phyloP scores from a whole-genome alignment of 176 grass and related monocot species.

The Eragrostis curvula region DNA sequence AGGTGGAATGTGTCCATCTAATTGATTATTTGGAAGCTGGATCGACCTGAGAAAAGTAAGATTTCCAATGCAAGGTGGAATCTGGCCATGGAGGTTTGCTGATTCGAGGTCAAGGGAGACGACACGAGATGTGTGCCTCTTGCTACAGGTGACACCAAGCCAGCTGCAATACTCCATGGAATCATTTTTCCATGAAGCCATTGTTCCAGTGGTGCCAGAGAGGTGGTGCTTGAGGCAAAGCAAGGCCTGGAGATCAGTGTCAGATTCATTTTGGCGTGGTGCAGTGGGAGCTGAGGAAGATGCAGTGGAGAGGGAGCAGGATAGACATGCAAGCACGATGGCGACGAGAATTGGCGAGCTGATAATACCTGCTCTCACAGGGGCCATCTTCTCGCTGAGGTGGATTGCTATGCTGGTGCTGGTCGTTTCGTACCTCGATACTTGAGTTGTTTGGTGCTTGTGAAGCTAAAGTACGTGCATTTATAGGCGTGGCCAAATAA shows the following conservation, averaged over 20 bases:
- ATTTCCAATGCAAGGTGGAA: not conserved
- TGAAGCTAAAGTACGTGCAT: too few relatives aligned
- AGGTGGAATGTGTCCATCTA: not conserved
- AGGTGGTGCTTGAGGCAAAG: not conserved
- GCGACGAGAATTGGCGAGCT: too few relatives aligned
- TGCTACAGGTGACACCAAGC: constrained; percentile 2
- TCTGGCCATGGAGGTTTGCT: not conserved
- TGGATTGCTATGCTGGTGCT: too few relatives aligned
- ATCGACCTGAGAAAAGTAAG: not conserved
- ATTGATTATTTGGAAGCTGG: not conserved
- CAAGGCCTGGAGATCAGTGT: not conserved
- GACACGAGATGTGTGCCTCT: not conserved
- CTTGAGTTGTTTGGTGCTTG: too few relatives aligned
- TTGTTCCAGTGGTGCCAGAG: not conserved
- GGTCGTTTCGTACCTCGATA: too few relatives aligned
- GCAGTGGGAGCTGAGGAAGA: too few relatives aligned
- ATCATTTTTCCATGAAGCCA: not conserved
- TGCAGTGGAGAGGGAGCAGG: too few relatives aligned
- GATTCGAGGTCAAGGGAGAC: not conserved
- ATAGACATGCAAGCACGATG: too few relatives aligned
- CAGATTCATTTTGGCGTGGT: not conserved
- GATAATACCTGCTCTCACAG: too few relatives aligned
- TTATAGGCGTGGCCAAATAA: too few relatives aligned
- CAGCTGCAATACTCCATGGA: not conserved
- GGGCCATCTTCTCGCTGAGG: too few relatives aligned